Conservation (phyloP, 2,329 filamentous ascomycete genomes). For the Aphanocladium album region DNA sequence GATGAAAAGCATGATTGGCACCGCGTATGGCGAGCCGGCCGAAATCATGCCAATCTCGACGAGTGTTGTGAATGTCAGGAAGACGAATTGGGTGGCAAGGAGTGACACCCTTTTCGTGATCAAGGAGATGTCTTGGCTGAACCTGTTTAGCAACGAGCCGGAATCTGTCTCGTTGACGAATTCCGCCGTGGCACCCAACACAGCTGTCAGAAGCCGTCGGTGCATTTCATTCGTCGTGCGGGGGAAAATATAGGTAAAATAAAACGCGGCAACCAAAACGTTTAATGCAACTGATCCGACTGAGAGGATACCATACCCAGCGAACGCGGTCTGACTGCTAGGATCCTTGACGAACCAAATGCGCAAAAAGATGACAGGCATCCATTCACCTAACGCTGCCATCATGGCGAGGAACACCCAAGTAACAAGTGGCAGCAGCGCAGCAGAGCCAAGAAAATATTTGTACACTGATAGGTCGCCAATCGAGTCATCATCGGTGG, state of each 20-base stretch:
- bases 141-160: not conserved
- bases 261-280: not conserved
- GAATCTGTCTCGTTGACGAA: not conserved
- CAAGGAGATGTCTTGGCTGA: constrained; percentile 7
- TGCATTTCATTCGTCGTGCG: not conserved
- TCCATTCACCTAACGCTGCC: not conserved
- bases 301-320: not conserved
- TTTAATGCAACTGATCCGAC: not conserved
- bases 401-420: not conserved
- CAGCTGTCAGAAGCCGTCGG: not conserved
- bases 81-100: not conserved
- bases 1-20: constrained; percentile 34
- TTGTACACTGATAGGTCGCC: not conserved
- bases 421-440: not conserved
- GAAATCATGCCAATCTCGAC: constrained; percentile 27
- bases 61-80: not conserved
- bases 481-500: no score
- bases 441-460: not conserved
- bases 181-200: not conserved
- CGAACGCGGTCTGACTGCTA: not conserved
- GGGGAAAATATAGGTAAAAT: not conserved
- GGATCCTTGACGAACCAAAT: not conserved
- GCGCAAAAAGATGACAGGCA: not conserved
- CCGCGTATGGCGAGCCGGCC: not conserved
- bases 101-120: not conserved